phyloP scores from a whole-genome alignment of 352 stramenopile genomes.

The Pythium brachiatum region DNA sequence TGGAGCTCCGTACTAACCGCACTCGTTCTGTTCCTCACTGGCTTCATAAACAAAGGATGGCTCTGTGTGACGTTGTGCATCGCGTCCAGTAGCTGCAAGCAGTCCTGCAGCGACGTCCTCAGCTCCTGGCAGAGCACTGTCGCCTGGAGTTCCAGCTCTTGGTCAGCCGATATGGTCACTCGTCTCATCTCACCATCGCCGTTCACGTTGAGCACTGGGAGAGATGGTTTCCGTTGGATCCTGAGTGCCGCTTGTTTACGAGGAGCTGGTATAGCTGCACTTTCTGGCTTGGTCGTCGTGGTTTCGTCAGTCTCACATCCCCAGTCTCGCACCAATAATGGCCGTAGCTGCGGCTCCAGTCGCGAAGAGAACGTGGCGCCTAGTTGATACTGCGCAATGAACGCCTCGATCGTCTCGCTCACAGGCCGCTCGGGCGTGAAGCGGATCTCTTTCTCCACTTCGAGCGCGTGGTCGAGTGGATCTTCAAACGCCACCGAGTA shows the following conservation, averaged over 20 bases:
- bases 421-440: constrained; percentile 36
- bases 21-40: constrained; percentile 1
- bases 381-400: constrained; percentile 31
- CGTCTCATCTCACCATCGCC: not conserved
- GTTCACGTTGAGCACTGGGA: not conserved
- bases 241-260: not conserved
- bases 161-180: constrained; percentile 6
- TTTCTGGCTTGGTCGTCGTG: not conserved
- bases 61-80: constrained; percentile 20
- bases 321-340: constrained; percentile 44
- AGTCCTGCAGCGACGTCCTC: constrained; percentile 24
- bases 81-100: constrained; percentile 32
- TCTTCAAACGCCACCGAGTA: constrained; percentile 36
- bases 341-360: constrained; percentile 19
- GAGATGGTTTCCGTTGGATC: not conserved
- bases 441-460: constrained; percentile 16
- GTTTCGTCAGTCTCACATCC: constrained; percentile 32
- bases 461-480: not conserved
- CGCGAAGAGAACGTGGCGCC: constrained; percentile 11
- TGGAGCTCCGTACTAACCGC: not conserved
- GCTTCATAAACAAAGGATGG: constrained; percentile 19
- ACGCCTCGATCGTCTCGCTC: constrained; percentile 28
- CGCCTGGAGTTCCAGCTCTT: constrained; percentile 40
- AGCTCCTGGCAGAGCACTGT: constrained; percentile 37
- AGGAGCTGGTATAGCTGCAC: not conserved